These are phyloP conservation scores for Anethum foeniculum DNA, from an alignment of 140 eudicot species.

Conservation along the genomic window DNA sequence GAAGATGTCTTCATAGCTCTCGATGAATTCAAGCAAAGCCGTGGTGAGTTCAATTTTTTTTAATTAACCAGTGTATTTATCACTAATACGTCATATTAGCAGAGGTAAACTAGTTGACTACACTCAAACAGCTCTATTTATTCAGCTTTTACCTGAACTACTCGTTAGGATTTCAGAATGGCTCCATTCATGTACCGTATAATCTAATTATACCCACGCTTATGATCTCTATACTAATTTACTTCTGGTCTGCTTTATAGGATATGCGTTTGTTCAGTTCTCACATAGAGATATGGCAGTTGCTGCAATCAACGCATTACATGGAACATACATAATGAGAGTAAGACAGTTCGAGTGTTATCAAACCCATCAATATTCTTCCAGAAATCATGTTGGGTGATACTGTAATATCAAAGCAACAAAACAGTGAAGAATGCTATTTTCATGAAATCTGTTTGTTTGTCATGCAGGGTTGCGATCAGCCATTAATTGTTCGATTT, in stretches of 20 bases:
- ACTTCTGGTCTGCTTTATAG: constrained; percentile 35
- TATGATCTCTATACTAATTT: background rate
- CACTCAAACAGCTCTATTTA: background rate
- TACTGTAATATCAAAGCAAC: background rate
- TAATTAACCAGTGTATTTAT: background rate
- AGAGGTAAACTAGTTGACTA: background rate
- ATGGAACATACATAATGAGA: constrained; percentile 62
- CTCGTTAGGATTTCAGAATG: background rate
- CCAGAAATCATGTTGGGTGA: background rate
- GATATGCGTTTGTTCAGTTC: constrained; percentile 70
- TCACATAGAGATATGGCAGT: constrained; percentile 70
- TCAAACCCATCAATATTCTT: background rate
- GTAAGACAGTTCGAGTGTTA: constrained; percentile 34
- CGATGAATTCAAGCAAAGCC: constrained; percentile 54
- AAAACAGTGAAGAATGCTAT: constrained; percentile 9
- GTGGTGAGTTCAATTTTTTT: constrained; percentile 50
- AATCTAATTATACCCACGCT: background rate
- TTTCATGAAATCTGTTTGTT: constrained; percentile 7
- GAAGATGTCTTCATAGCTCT: constrained; percentile 47
- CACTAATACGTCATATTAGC: background rate
- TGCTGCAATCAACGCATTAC: constrained; percentile 67
- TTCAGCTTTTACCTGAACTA: background rate
- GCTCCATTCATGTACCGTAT: background rate
- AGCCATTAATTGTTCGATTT: constrained; percentile 70
- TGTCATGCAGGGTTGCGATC: constrained; percentile 68